phyloP scores from a whole-genome alignment of 164 flowering plant genomes.

The Berberis thunbergii region DNA sequence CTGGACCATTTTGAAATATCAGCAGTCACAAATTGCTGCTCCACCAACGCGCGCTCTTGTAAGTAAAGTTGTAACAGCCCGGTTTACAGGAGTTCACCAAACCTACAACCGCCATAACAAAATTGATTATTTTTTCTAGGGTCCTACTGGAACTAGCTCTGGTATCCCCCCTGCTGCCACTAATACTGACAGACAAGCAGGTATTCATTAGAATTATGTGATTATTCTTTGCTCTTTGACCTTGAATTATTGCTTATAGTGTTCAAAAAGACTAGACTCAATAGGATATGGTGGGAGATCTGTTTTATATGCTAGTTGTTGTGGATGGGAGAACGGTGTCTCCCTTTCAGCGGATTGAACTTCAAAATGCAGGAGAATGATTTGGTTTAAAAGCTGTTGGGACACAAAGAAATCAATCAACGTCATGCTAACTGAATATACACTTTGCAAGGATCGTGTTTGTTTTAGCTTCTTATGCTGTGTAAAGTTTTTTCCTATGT shows the following conservation, averaged over 20 bases:
- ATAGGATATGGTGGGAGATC: not conserved
- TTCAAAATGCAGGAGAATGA: too few relatives aligned
- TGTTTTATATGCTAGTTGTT: too few relatives aligned
- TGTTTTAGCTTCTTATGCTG: too few relatives aligned
- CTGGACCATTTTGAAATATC: slow-evolving; percentile 88
- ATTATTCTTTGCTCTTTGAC: not conserved
- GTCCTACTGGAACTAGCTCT: slow-evolving; percentile 57
- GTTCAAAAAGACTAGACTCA: not conserved
- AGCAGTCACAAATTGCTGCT: slow-evolving; percentile 70
- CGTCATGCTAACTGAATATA: too few relatives aligned
- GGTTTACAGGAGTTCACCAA: too few relatives aligned
- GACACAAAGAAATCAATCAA: too few relatives aligned
- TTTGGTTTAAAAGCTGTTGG: too few relatives aligned
- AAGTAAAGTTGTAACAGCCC: slow-evolving; percentile 10
- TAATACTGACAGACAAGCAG: slow-evolving; percentile 47
- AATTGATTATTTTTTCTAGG: slow-evolving; percentile 23
- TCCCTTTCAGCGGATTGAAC: too few relatives aligned
- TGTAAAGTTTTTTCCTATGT: too few relatives aligned
- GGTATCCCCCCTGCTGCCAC: slow-evolving; percentile 44
- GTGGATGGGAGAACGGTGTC: too few relatives aligned
- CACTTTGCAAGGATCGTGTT: too few relatives aligned
- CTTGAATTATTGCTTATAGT: not conserved
- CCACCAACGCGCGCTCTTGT: slow-evolving; percentile 63
- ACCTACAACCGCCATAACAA: not conserved
- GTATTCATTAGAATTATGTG: slow-evolving; percentile 16